Conservation (phyloP, 306 rosid genomes). For the Sechiopsis laciniata region DNA sequence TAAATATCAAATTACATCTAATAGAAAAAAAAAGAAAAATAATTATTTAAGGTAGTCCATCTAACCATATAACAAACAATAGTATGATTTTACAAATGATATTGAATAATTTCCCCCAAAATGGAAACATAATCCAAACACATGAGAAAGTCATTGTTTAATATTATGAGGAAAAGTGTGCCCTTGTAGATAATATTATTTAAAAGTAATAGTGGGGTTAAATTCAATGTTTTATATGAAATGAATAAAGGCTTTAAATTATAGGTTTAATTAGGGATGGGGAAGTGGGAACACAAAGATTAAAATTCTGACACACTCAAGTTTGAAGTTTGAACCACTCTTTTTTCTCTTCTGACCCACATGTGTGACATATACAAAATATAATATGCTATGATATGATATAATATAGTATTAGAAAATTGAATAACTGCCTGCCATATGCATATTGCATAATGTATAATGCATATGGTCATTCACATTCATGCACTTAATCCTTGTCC, state of each 20-base stretch:
- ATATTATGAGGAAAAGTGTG: constrained; percentile 6
- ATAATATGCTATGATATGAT: too few species aligned
- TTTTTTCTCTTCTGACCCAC: background rate
- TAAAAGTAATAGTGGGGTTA: background rate
- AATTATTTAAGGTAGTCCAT: background rate
- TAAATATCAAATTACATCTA: too few species aligned
- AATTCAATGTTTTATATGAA: constrained; percentile 9
- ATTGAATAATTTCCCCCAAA: background rate
- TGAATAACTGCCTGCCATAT: constrained; percentile 12
- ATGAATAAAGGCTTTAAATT: background rate
- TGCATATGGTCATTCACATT: constrained; percentile 15
- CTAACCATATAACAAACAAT: background rate
- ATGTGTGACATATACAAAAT: too few species aligned
- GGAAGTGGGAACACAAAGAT: constrained; percentile 17
- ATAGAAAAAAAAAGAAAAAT: too few species aligned
- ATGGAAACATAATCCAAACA: constrained; percentile 15
- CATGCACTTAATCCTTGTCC: constrained; percentile 16
- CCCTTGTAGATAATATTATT: background rate
- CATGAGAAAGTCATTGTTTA: background rate
- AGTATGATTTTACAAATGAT: background rate
- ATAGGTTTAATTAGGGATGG: background rate
- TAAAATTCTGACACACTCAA: constrained; percentile 9
- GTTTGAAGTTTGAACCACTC: background rate
- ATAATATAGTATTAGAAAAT: background rate
- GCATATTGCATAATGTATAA: constrained; percentile 4